A percentile compares a stretch with the other conserved stretches of the same genome.
These are phyloP conservation scores for Actinomortierella ambigua DNA, from an alignment of 371 early-diverging fungal species.

Conservation along the genomic window DNA sequence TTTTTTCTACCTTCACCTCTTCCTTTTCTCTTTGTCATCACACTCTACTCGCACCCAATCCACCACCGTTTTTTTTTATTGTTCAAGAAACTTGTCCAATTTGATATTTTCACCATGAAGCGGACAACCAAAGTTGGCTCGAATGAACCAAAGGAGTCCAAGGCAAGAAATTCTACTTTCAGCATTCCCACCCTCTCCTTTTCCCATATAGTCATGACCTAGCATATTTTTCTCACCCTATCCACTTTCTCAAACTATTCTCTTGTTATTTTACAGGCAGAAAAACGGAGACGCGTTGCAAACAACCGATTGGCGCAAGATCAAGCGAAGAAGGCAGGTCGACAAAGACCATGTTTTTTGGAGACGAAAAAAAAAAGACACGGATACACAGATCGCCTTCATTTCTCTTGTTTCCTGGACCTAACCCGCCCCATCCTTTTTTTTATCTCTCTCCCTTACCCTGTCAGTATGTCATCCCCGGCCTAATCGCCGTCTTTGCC, in stretches of 20 bases:
- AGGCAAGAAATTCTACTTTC: slow-evolving; percentile 2
- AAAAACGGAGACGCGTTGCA: slow-evolving; percentile 19
- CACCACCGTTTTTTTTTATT: too few relatives aligned
- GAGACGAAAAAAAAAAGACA: not conserved
- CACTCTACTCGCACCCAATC: not conserved
- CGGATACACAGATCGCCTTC: too few relatives aligned
- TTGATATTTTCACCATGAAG: not conserved
- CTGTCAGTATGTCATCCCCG: slow-evolving; percentile 29
- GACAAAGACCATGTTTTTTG: not conserved
- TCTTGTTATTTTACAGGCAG: slow-evolving; percentile 6
- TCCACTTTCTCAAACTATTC: not conserved
- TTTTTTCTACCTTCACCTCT: too few relatives aligned
- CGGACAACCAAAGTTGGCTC: not conserved
- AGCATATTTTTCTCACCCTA: not conserved
- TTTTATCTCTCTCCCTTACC: too few relatives aligned
- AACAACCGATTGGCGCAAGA: slow-evolving; percentile 19
- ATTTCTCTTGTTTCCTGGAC: too few relatives aligned
- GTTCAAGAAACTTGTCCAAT: not conserved
- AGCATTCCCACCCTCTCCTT: not conserved
- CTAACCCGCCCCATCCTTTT: too few relatives aligned
- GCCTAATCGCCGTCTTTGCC: slow-evolving; percentile 16
- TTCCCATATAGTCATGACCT: not conserved
- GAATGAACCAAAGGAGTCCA: slow-evolving; percentile 22
- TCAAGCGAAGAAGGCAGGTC: slow-evolving; percentile 24
- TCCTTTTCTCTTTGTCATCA: not conserved